phyloP scores from a whole-genome alignment of 176 grass and related monocot species.

The Triticum turgidum region DNA sequence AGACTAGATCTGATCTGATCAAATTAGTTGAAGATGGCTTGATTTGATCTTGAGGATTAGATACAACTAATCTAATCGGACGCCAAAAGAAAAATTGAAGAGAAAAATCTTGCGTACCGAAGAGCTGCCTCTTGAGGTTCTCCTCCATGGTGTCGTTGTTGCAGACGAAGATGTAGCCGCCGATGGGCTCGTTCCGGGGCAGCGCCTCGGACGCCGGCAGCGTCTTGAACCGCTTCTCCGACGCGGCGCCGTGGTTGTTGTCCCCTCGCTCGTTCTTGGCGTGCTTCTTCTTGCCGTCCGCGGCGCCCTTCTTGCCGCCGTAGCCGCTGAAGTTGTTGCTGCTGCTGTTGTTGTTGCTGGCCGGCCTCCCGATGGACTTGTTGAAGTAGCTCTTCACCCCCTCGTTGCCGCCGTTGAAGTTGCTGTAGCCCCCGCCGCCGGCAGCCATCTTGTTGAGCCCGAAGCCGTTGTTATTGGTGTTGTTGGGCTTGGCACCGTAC shows the following conservation, averaged over 20 bases:
- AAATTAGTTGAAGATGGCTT: background rate
- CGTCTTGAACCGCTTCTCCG: constrained; percentile 96
- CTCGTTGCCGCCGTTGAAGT: constrained; percentile 31
- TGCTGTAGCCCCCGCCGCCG: constrained; percentile 15
- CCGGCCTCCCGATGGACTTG: constrained; percentile 71
- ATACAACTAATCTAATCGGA: background rate
- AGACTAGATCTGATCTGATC: background rate
- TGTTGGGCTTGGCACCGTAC: constrained; percentile 23
- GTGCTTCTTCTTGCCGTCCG: constrained; percentile 47
- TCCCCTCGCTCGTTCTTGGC: constrained; percentile 25
- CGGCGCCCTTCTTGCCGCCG: constrained; percentile 42
- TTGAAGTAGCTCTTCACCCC: constrained; percentile 92
- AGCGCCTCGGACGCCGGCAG: constrained; percentile 86
- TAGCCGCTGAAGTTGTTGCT: background rate
- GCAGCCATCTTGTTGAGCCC: constrained; percentile 25
- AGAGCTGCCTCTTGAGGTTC: constrained; percentile 90
- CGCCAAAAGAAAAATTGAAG: background rate
- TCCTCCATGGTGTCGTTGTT: constrained; percentile 99
- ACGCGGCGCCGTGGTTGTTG: constrained; percentile 23
- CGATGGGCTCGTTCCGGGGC: constrained; percentile 71
- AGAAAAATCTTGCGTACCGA: constrained; percentile 42
- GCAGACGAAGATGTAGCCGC: constrained; percentile 98
- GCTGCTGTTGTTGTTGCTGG: constrained; percentile 45
- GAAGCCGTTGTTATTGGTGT: background rate
- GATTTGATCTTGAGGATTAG: background rate